Conservation (phyloP, 768 basidiomycete species). For the Cystobasidium onofrii region DNA sequence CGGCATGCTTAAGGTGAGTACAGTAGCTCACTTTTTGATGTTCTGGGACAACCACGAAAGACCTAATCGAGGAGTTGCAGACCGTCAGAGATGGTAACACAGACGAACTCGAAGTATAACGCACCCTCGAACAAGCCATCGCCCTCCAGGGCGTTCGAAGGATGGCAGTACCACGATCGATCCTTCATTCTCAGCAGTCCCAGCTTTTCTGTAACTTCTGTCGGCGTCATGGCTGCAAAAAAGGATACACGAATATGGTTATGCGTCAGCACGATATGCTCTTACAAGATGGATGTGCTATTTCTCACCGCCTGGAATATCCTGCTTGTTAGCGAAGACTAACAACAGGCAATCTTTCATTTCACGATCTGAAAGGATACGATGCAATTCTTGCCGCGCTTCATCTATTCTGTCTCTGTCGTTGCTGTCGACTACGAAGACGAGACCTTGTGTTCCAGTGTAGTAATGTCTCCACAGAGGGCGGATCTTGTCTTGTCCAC, state of each 20-base stretch:
- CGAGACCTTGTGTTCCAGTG: slow-evolving; percentile 95
- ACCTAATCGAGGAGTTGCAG: slow-evolving; percentile 32
- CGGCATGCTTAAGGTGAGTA: background rate
- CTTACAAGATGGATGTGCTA: background rate
- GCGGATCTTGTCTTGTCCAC: slow-evolving; percentile 99
- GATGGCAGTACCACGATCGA: slow-evolving; percentile 98
- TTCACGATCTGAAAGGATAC: slow-evolving; percentile 90
- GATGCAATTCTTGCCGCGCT: slow-evolving; percentile 87
- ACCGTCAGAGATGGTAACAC: no score
- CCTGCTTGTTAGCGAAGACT: slow-evolving; percentile 99
- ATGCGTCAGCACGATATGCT: no score
- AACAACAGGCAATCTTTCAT: slow-evolving; percentile 96
- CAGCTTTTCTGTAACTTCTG: slow-evolving; percentile 94
- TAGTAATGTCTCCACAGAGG: slow-evolving; percentile 99
- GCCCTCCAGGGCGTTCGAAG: slow-evolving; percentile 65
- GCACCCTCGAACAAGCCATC: slow-evolving; percentile 89
- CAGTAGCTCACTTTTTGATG: slow-evolving; percentile 57
- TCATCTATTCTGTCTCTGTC: slow-evolving; percentile 93
- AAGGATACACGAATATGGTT: no score
- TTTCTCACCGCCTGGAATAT: slow-evolving; percentile 80
- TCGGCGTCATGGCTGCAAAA: slow-evolving; percentile 85
- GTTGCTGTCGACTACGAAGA: slow-evolving; percentile 95
- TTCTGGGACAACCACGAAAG: slow-evolving; percentile 96
- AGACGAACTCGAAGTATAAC: no score
- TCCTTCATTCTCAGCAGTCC: slow-evolving; percentile 94